Evolutionary conservation across 768 basidiomycete genomes (phyloP), one percentile per base, ranked within the genome.

Genomic region (Leccinum truebloodii): DNA sequence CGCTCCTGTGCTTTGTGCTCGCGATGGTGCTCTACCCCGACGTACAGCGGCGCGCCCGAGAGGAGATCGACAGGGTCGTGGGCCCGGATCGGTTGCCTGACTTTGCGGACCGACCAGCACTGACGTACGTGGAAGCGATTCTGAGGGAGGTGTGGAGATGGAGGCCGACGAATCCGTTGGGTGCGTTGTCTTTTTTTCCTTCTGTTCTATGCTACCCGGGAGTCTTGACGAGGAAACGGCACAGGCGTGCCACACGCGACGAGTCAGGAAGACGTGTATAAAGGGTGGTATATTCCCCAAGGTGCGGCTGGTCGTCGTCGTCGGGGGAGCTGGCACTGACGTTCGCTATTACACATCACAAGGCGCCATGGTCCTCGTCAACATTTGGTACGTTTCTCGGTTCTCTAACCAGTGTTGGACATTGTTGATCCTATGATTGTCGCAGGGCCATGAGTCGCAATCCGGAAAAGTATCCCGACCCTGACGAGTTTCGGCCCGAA

Each of bases 21-120:
- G 65, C 69, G 2, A 70, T 75, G 60, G 52, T 66, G 4, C 61
- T 68, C 20, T 54, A 68, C 48, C 72, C 74, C 32, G 68, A 71
- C 1, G 66, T 68, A 7, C 69, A 70, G 46, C 55, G 51, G 28
- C 60, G 66, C 22, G 70, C 69, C 1, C 71, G 69, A 30, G 63
- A 57, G 0, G 70, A 76, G 35, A 61, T 76, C 1, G 73, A 74
- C 52, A 9, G 35, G 3, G 65, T 72, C 14, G 35, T 71, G 1
- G 67, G 67, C 14, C 58, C 52, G n/a, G 64, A 64, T 30, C 53
- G 68, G 12, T 50, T 73, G 4, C 74, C 73, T 4, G 63, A 61
- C n/a, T 71, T 69, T 22, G 57, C 55, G 4, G 73, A 75, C 44
- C 57, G 59, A n/a, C 46, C 61, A 7, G 60, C 52, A 6, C 63